Base-by-base conservation (phyloP, 768 basidiomycete species). In the Sutorius australiensis region DNA sequence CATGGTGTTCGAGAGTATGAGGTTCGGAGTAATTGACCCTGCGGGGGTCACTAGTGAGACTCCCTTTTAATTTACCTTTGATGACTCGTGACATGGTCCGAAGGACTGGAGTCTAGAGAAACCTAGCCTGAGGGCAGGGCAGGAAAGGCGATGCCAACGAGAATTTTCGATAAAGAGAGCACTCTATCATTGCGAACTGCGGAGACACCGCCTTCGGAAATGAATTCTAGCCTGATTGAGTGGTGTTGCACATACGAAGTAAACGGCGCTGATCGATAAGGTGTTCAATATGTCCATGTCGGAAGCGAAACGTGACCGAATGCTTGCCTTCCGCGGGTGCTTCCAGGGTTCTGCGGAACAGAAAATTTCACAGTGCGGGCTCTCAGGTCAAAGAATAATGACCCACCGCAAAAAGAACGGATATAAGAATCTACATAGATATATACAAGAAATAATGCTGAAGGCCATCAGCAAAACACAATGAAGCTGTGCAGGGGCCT, bases 1-100 rank as follows among this genome's bases (percentile, higher is more conserved):
- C 59, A 69, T 68, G 45, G 31, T 49, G 44, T 36, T 27, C 14
- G 34, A 5, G 38, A 13, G 32, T 30, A 21, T 33, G 46, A 31
- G 31, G 13, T 32, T 13, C 2, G 32, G 17, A 27, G 28, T 12
- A n/a, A 3, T 14, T 33, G 31, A 14, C 10, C 16, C 9, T 16
- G 27, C 11, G 2, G 28, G 21, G 27, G 31, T 14, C 5, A 21
- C 12, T 6, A 4, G 41, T 2, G 28, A 24, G 16, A n/a, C 14
- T 28, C 37, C 47, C 13, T 48, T 60, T 60, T 51, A 53, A 50
- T 14, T 40, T 38, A 3, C 48, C 32, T 34, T 42, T n/a, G 0
- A 28, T 6, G 36, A 36, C 14, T 32, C 24, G 10, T 21, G 30
- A 46, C 11, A 19, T 36, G 6, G 21, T 7, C 40, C 40, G 21